Conservation (phyloP, 2,329 filamentous ascomycete genomes). For the Neofusicoccum parvum region DNA sequence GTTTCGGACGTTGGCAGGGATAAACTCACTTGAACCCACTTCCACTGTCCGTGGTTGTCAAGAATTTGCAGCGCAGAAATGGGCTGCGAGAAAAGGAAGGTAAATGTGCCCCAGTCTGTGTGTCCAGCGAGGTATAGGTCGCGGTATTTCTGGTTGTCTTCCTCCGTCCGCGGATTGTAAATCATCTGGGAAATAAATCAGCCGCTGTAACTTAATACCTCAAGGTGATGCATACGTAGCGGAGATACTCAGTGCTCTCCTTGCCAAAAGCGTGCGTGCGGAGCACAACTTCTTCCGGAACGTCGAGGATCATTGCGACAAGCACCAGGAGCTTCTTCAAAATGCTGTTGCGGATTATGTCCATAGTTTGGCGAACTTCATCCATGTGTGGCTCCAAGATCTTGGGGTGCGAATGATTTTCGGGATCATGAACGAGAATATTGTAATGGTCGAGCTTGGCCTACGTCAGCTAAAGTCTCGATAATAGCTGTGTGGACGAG, state of each 20-base stretch:
- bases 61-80: conserved; percentile 32
- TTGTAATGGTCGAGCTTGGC: conserved; percentile 8
- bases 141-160: conserved; percentile 5
- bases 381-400: conserved; percentile 1
- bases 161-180: background rate
- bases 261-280: background rate
- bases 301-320: background rate
- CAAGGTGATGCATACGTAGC: background rate
- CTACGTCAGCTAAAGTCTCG: background rate
- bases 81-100: conserved; percentile 30
- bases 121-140: conserved; percentile 38
- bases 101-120: conserved; percentile 32
- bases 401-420: background rate
- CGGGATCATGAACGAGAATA: background rate
- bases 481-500: fast-evolving
- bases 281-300: background rate
- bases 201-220: background rate
- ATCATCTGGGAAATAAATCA: background rate
- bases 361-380: background rate
- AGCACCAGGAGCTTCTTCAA: conserved; percentile 5
- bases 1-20: too few relatives aligned
- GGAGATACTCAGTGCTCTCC: conserved; percentile 1
- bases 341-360: background rate
- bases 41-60: conserved; percentile 29
- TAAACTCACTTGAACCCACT: conserved; percentile 24